Evolutionary conservation across 208 protist species (phyloP), one percentile per base, ranked within the genome.

Genomic region (Trypanosomatidae sp.): DNA sequence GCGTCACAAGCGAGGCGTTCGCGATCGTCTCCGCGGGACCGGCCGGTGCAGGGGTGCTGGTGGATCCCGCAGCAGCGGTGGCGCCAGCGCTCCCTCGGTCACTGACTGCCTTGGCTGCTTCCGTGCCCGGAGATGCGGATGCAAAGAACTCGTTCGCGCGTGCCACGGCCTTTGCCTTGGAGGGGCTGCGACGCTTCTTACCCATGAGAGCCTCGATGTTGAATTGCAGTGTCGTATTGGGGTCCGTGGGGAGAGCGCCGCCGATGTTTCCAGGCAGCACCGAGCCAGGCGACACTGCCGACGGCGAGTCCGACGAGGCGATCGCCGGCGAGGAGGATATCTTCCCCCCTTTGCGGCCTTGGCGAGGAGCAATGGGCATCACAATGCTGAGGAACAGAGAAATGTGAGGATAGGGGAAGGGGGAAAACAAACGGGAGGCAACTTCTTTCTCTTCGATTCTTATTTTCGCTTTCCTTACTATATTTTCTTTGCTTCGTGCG

Each of bases 331-430:
- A 90, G 33, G 86, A 77, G 9, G 76, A 82, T 50, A 97, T 84
- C 78, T 97, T 97, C 28, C 88, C 91, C 25, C 93, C 93, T 71
- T 97, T 97, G 44, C 93, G 76, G 44, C 93, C 90, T 78, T 91
- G 91, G 53, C 93, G 93, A 41, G 88, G 89, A 72, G 71, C 88
- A 28, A 83, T 81, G 33, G 90, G 85, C 91, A 96, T 96, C 62
- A 59, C 66, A 15, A 15, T 44, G 19, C 8, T 59, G 9, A 58
- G 43, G 44, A 12, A 36, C 19, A 25, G 41, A 55, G 19, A 52
- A 41, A n/a, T 10, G 28, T 28, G n/a, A 49, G 9, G 46, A 71
- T 15, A 39, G 52, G 39, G 33, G 60, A 74, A 72, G 44, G 55
- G 52, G 70, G 41, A 69, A 15, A 50, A 36, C 77, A 71, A n/a